Evolutionary conservation across 2,329 filamentous ascomycete species (phyloP).

Genomic region (Zalaria obscura): DNA sequence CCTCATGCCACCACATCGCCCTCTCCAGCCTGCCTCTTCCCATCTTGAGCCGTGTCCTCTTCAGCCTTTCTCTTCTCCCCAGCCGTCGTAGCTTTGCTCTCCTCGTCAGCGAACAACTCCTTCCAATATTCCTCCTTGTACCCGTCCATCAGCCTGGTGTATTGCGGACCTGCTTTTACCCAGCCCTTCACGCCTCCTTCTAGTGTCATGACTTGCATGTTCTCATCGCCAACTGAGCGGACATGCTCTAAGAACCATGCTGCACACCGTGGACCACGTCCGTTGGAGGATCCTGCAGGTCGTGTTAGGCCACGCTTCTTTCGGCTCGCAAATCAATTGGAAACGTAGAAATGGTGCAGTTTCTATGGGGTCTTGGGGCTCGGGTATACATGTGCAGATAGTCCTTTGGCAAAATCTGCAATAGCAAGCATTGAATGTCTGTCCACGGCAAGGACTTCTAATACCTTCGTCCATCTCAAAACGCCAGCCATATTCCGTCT

Average conservation of each 20-base stretch:
- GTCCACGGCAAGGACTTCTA: no score
- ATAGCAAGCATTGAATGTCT: no score
- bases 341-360: no score
- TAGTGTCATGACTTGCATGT: constrained; percentile 27
- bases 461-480: no score
- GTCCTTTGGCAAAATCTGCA: no score
- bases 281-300: constrained; percentile 8
- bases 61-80: constrained; percentile 3
- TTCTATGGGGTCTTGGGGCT: no score
- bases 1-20: background rate
- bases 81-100: constrained; percentile 5
- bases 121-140: constrained; percentile 27
- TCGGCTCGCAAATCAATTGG: no score
- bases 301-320: background rate
- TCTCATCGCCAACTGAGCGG: constrained; percentile 17
- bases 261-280: constrained; percentile 20
- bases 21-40: background rate
- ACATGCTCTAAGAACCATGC: constrained; percentile 21
- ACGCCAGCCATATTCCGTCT: no score
- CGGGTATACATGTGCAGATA: no score
- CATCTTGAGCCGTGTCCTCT: background rate
- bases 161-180: constrained; percentile 26
- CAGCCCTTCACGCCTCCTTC: constrained; percentile 31
- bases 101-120: constrained; percentile 19
- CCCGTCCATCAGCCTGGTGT: constrained; percentile 24